Percentiles rank a stretch among this genome's conserved stretches.
Conservation (phyloP, 2,329 filamentous ascomycete species). For the Onygena corvina region DNA sequence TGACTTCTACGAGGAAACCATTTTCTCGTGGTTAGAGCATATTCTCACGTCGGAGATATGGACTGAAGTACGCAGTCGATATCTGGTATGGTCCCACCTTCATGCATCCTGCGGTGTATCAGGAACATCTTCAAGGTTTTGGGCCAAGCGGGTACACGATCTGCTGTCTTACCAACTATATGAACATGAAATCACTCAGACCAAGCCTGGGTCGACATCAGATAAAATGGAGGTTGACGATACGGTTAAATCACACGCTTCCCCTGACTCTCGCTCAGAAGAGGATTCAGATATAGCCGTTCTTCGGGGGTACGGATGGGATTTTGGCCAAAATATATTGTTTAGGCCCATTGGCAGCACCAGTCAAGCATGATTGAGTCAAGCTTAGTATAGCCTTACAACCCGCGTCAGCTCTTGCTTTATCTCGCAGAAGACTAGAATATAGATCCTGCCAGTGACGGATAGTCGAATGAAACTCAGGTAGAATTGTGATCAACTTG, state of each 20-base stretch:
- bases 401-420: not conserved
- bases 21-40: conserved; percentile 41
- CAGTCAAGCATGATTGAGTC: too few relatives aligned
- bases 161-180: not conserved
- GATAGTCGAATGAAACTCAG: too few relatives aligned
- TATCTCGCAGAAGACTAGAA: too few relatives aligned
- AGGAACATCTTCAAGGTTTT: conserved; percentile 5
- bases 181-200: not conserved
- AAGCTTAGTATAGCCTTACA: not conserved
- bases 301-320: conserved; percentile 14
- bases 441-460: too few relatives aligned
- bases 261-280: not conserved
- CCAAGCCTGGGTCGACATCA: not conserved
- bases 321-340: conserved; percentile 19
- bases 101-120: conserved; percentile 24
- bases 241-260: too few relatives aligned
- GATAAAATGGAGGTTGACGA: not conserved
- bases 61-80: conserved; percentile 21
- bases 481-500: too few relatives aligned
- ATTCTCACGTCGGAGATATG: conserved; percentile 33
- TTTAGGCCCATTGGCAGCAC: conserved; percentile 26
- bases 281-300: conserved; percentile 3
- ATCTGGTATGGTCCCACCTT: conserved; percentile 25
- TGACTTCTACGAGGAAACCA: conserved; percentile 31
- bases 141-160: conserved; percentile 2